phyloP scores from a whole-genome alignment of 2,329 filamentous ascomycete species.

The Teratosphaeria gauchensis region DNA sequence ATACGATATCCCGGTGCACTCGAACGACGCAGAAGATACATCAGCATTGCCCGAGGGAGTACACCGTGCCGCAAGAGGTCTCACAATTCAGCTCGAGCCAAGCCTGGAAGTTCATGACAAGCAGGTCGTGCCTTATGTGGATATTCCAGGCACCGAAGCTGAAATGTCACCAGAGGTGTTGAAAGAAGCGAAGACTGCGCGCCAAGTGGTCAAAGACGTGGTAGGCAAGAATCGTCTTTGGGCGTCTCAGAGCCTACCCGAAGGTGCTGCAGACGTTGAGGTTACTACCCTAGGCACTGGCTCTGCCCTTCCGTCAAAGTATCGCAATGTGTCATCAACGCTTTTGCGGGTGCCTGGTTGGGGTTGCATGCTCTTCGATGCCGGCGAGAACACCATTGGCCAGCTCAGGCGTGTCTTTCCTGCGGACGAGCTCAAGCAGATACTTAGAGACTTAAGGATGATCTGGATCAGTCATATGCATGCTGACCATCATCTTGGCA shows the following conservation, averaged over 20 bases:
- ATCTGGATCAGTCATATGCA: conserved; percentile 95
- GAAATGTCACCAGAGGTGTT: conserved; percentile 41
- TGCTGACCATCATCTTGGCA: conserved; percentile 90
- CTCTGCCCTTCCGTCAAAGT: conserved; percentile 80
- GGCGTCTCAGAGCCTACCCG: conserved; percentile 55
- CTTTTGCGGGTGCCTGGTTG: conserved; percentile 72
- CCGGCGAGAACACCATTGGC: conserved; percentile 83
- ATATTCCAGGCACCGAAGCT: conserved; percentile 36
- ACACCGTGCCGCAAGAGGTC: conserved; percentile 24
- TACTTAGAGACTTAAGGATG: conserved; percentile 67
- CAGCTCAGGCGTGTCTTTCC: conserved; percentile 70
- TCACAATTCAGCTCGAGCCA: conserved; percentile 28
- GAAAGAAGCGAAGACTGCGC: conserved; percentile 40
- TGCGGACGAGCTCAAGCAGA: conserved; percentile 52
- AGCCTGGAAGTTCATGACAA: conserved; percentile 35
- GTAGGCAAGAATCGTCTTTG: conserved; percentile 46
- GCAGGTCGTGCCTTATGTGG: conserved; percentile 40
- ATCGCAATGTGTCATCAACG: conserved; percentile 88
- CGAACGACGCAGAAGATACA: conserved; percentile 40
- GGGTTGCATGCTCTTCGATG: conserved; percentile 86
- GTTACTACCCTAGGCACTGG: conserved; percentile 85
- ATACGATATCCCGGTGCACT: conserved; percentile 60
- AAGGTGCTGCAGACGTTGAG: conserved; percentile 58
- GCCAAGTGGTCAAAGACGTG: conserved; percentile 29
- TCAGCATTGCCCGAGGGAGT: conserved; percentile 13